Conservation (phyloP, 2,329 filamentous ascomycete genomes). For the Hypocreales sp. region DNA sequence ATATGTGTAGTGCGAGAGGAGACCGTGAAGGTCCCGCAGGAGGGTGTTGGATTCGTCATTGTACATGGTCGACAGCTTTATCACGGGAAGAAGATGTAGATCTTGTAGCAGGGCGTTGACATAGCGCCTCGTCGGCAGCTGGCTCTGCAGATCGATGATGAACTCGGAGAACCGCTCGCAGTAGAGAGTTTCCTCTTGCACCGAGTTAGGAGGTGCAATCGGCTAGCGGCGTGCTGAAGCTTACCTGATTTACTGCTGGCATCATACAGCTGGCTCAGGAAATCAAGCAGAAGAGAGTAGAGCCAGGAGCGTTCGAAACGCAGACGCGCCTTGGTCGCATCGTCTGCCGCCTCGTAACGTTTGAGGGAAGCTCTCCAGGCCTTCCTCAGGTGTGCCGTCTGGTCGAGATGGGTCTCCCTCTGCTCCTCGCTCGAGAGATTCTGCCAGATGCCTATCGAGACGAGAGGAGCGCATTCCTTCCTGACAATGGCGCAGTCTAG, state of each 20-base stretch:
- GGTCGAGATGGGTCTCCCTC: conserved; percentile 58
- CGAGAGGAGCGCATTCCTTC: conserved; percentile 90
- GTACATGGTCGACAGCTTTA: conserved; percentile 66
- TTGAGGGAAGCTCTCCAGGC: conserved; percentile 81
- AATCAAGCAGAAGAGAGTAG: conserved; percentile 72
- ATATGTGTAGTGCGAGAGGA: conserved; percentile 76
- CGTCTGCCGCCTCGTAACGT: conserved; percentile 76
- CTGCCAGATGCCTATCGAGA: conserved; percentile 92
- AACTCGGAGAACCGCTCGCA: conserved; percentile 92
- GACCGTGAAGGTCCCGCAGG: conserved; percentile 61
- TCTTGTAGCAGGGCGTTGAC: conserved; percentile 81
- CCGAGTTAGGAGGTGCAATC: conserved; percentile 6
- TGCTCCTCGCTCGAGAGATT: conserved; percentile 67
- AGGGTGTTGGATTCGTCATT: conserved; percentile 59
- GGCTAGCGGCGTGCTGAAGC: conserved; percentile 3
- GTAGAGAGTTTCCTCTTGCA: conserved; percentile 54
- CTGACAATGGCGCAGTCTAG: conserved; percentile 77
- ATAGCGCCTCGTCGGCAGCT: conserved; percentile 85
- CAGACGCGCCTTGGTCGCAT: conserved; percentile 59
- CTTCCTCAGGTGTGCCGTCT: conserved; percentile 62
- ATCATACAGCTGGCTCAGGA: conserved; percentile 57
- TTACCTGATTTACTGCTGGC: conserved; percentile 29
- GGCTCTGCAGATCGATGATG: conserved; percentile 77
- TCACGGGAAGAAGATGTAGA: conserved; percentile 63
- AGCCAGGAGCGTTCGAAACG: conserved; percentile 92